phyloP scores from a whole-genome alignment of 768 basidiomycete genomes.

The Gloeophyllum trabeum region DNA sequence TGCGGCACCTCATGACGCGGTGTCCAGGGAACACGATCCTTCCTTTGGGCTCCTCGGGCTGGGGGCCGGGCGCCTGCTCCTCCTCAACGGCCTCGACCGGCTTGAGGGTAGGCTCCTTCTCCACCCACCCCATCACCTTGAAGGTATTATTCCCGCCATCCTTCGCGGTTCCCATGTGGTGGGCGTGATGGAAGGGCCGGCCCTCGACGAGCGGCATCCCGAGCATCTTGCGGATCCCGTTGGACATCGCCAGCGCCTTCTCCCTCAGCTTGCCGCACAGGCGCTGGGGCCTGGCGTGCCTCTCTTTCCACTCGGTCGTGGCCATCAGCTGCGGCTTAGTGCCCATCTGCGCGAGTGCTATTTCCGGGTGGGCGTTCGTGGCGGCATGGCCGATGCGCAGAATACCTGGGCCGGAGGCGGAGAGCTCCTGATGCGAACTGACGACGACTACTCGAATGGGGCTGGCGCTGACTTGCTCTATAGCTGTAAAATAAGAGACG shows the following conservation, averaged over 20 bases:
- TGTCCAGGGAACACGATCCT: conserved; percentile 12
- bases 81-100: conserved; percentile 4
- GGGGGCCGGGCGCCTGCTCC: conserved; percentile 7
- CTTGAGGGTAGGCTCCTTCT: not conserved
- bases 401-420: conserved; percentile 13
- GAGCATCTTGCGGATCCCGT: conserved; percentile 42
- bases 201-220: conserved; percentile 38
- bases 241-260: conserved; percentile 41
- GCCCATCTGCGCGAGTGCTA: conserved; percentile 5
- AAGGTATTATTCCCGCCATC: conserved; percentile 5
- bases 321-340: not conserved
- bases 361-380: conserved; percentile 11
- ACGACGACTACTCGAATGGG: conserved; percentile 37
- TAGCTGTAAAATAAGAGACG: conserved; percentile 1
- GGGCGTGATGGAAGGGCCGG: conserved; percentile 2
- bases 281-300: not conserved
- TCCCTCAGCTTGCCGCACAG: conserved; percentile 4
- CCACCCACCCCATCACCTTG: conserved; percentile 9
- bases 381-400: conserved; percentile 27
- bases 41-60: not conserved
- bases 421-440: conserved; percentile 14
- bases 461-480: conserved; percentile 29
- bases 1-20: conserved; percentile 10
- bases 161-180: conserved; percentile 2
- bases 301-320: not conserved